Base-by-base conservation (phyloP, 345 rosid genomes). In the Reutealis trisperma region DNA sequence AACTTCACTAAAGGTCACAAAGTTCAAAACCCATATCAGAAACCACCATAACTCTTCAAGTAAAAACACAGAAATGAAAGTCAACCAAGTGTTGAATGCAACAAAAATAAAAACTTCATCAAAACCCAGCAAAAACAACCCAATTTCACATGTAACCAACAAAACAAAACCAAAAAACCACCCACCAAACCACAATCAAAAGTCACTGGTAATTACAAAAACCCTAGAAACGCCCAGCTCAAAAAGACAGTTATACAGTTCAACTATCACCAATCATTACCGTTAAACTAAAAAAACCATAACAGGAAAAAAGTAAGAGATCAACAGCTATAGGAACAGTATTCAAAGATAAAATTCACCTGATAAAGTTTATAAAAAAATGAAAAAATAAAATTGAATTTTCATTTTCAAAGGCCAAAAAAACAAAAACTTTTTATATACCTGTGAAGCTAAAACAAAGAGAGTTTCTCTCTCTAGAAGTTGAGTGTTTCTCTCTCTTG, bases 41-140 rank as follows among this genome's bases (percentile, higher is more conserved):
- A 37, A 76, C 82, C 64, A 76, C 67, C 75, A 67, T 51, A 75
- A 77, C 25, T 49, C 71, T 71, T 55, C 34, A 71, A 79, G 65
- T 5, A 72, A 67, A 75, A 51, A 74, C 37, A 45, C 44, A 52
- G 24, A 69, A 71, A 67, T n/a, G 13, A 82, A 81, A 87, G 87
- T 77, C 84, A 84, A 87, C 86, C 82, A 73, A 70, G 65, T 30
- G 11, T 37, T 25, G n/a, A 72, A 63, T 68, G n/a, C 63, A 66
- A 41, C 37, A 30, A 74, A 75, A 73, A 57, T 37, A 73, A 22
- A 70, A 71, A 63, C 75, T 70, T 4, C 13, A 63, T 18, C 57
- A 71, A 42, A 47, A 67, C 61, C 68, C 75, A 71, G 34, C 42
- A 67, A 70, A 13, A 70, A 58, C 25, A 42, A 65, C 45, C 44